These are phyloP conservation scores for Diversispora epigaea DNA, from an alignment of 192 early-diverging fungal species.

Conservation along the genomic window DNA sequence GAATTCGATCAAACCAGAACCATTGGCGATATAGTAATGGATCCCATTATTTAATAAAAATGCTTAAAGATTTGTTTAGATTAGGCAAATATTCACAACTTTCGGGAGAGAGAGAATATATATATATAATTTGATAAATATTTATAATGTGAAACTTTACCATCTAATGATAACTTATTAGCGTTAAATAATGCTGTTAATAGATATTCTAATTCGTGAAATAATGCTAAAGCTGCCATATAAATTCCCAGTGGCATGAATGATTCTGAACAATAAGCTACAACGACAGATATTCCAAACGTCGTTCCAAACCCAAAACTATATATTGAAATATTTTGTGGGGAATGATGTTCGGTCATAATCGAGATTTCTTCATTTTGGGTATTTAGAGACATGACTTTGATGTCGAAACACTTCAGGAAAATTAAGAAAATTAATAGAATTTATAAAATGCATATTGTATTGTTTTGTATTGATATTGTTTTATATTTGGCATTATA, in stretches of 20 bases:
- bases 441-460: too few relatives aligned
- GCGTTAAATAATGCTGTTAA: conserved; percentile 80
- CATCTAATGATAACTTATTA: conserved; percentile 64
- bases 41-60: conserved; percentile 74
- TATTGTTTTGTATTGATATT: too few relatives aligned
- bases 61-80: conserved; percentile 40
- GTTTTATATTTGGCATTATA: too few relatives aligned
- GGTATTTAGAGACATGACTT: too few relatives aligned
- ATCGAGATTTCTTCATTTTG: not conserved
- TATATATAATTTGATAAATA: conserved; percentile 35
- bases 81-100: not conserved
- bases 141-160: conserved; percentile 51
- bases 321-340: conserved; percentile 80
- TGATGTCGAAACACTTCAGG: too few relatives aligned
- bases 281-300: conserved; percentile 55
- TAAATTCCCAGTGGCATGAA: conserved; percentile 67
- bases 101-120: too few relatives aligned
- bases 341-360: conserved; percentile 65
- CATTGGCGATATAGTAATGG: conserved; percentile 70
- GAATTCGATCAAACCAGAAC: conserved; percentile 67
- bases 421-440: too few relatives aligned
- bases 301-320: conserved; percentile 67
- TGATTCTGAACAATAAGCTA: conserved; percentile 37
- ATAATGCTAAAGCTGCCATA: conserved; percentile 63
- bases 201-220: conserved; percentile 87